phyloP scores from a whole-genome alignment of 805 yeast species.

The Ogataea saltuana region DNA sequence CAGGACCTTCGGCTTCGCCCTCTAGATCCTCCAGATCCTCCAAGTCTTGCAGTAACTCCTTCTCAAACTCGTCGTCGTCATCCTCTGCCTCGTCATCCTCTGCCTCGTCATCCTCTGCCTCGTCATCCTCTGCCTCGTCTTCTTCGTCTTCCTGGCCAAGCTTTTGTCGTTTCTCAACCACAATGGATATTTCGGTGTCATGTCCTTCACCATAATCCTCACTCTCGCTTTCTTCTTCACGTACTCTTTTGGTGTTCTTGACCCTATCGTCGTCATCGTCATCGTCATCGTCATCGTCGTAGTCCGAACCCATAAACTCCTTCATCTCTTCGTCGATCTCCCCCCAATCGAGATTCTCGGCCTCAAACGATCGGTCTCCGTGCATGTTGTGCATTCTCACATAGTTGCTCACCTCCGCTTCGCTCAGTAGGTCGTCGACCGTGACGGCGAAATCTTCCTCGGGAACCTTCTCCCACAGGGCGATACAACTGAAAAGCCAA shows the following conservation, averaged over 20 bases:
- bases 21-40: constrained; percentile 43
- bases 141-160: constrained; percentile 23
- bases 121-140: constrained; percentile 7
- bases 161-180: constrained; percentile 17
- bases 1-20: constrained; percentile 3
- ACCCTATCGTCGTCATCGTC: constrained; percentile 17
- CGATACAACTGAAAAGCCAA: constrained; percentile 87
- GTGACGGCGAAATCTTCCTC: constrained; percentile 59
- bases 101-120: constrained; percentile 16
- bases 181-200: constrained; percentile 19
- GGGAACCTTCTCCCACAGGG: constrained; percentile 71
- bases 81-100: constrained; percentile 29
- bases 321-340: constrained; percentile 60
- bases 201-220: constrained; percentile 26
- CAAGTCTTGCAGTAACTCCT: constrained; percentile 50
- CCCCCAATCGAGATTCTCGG: constrained; percentile 48
- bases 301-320: constrained; percentile 49
- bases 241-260: constrained; percentile 12
- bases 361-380: constrained; percentile 41
- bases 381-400: constrained; percentile 37
- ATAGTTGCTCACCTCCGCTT: constrained; percentile 49
- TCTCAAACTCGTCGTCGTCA: constrained; percentile 49
- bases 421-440: constrained; percentile 47
- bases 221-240: constrained; percentile 24
- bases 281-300: constrained; percentile 40